Base-by-base conservation (phyloP, 2,329 filamentous ascomycete species). In the Hymenoscyphus infarciens region DNA sequence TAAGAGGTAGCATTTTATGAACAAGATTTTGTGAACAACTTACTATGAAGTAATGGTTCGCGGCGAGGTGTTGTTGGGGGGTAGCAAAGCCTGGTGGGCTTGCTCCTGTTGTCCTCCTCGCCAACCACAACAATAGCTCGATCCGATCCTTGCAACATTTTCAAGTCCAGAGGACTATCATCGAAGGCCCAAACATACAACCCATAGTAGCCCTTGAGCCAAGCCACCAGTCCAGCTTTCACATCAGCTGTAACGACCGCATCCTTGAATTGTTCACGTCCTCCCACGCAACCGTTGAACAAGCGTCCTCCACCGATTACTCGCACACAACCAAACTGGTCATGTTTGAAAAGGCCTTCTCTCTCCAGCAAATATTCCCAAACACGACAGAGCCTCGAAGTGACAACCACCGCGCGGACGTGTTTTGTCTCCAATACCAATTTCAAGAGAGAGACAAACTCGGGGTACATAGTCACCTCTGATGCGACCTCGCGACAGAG, bases 111-210 rank as follows among this genome's bases (percentile, higher is more conserved):
- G 0, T 65, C 5, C 65, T 80, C 71, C 0, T 81, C 72, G 0
- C 83, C 82, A 2, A 85, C 82, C 0, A 88, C 78, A 3, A 89
- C 77, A 42, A 86, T 70, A 0, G 84, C 81, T 61, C 80, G 63
- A 66, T 87, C 73, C 0, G 86, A 85, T 38, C 74, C 67, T 2
- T 64, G 66, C 13, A 88, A 66, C 86, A 89, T 89, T 0, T 75
- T 72, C 19, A 88, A 45, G 66, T 88, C 86, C 6, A 87, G 64
- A 0, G 77, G 77, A 66, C 85, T 84, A 67, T 87, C 84, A n/a
- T 85, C 85, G 66, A 88, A 84, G 0, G 83, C 85, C 71, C 76
- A 80, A 19, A 87, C 80, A 45, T 77, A 71, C 31, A 77, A 54
- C 0, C 73, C 3, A 49, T 79, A 65, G 0, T 19, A 19, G 0